Evolutionary conservation across 345 rosid species (phyloP).

Genomic region (Brassica juncea): DNA sequence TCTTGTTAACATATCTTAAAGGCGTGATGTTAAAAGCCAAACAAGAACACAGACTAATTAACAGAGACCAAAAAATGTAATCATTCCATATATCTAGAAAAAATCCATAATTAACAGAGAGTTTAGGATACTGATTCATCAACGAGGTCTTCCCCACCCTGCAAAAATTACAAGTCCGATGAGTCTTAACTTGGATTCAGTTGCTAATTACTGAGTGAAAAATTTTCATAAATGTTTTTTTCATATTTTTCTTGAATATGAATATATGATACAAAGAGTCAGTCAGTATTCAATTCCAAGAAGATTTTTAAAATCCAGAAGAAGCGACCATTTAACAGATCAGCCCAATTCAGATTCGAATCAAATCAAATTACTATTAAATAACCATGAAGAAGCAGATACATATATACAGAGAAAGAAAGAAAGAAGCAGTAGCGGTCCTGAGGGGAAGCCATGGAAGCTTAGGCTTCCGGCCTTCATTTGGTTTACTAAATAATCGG

Average conservation of each 20-base stretch:
- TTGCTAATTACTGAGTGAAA: not conserved
- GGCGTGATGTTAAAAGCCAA: constrained; percentile 34
- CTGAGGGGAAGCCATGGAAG: no score
- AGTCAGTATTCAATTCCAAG: not conserved
- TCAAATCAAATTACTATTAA: not conserved
- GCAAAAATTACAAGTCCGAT: constrained; percentile 26
- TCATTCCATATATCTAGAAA: not conserved
- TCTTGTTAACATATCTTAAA: constrained; percentile 42
- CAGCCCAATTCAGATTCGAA: constrained; percentile 5
- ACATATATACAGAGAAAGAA: not conserved
- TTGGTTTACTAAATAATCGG: no score
- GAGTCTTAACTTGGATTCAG: constrained; percentile 2
- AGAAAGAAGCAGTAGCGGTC: not conserved
- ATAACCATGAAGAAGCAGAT: constrained; percentile 3
- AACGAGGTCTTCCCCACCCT: constrained; percentile 95
- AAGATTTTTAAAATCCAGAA: not conserved
- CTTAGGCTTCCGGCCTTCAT: no score
- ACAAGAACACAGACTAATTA: constrained; percentile 23
- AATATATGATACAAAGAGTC: constrained; percentile 2
- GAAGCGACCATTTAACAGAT: constrained; percentile 1
- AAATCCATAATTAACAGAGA: not conserved
- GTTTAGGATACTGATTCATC: not conserved
- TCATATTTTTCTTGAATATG: not conserved
- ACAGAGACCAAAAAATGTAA: not conserved
- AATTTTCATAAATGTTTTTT: not conserved